Base-by-base conservation (phyloP, 164 flowering plant species). In the Nymphaea thermarum region DNA sequence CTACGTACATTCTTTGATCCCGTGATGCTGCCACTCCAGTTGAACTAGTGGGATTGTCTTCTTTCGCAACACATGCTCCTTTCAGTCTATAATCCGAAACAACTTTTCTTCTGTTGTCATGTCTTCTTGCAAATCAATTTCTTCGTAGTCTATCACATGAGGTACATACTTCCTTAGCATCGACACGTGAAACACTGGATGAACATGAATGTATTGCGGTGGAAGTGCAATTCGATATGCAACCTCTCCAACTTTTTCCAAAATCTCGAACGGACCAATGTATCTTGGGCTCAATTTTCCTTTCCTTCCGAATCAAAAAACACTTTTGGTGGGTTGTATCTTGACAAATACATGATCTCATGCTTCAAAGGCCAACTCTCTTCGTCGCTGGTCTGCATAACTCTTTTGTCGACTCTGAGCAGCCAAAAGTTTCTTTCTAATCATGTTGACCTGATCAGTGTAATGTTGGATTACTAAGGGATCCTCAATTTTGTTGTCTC, bases 261-360 rank as follows among this genome's bases (percentile, higher is more conserved):
- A 25, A 3, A 51, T 25, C 61, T 66, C 14, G 11, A 66, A 66
- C 4, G 61, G 43, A 3, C 61, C 44, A 25, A 47, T 51, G 53
- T 45, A 66, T 51, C 68, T 17, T 4, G 62, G 60, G 5, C 17
- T 18, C n/a, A 66, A 25, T 43, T 66, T 66, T 11, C 61, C 68
- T 66, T 44, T 65, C 68, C 64, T 59, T 25, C 71, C 66, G n/a
- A 73, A 73, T 43, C 68, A 11, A 16, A 43, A 5, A 3, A 60
- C 47, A 5, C 68, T 68, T 17, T 60, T 68, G 41, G 15, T 68
- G 2, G 72, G 75, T 0, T 68, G 68, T 3, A 73, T 25, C 61
- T 42, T 60, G 63, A 73, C 12, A 15, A 73, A 63, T 4, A 69
- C 69, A 14, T 41, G 43, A 2, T 68, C 72, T 3, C 62, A 68